Conservation (phyloP, 164 flowering plant species). For the Kingdonia uniflora region DNA sequence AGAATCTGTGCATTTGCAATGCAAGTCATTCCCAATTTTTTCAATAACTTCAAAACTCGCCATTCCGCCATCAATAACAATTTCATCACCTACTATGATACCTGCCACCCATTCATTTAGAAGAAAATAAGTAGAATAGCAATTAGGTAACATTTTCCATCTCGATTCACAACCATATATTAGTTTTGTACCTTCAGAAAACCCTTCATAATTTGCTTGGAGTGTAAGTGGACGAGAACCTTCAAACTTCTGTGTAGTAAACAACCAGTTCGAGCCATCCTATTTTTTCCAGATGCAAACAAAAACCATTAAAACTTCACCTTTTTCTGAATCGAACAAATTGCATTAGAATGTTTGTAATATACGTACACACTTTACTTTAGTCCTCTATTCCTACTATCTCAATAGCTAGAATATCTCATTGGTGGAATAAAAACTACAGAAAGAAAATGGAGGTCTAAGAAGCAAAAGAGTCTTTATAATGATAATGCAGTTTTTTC, state of each 20-base stretch:
- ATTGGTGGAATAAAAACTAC: too few species aligned
- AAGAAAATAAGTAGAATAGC: not conserved
- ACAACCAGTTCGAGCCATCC: slow-evolving; percentile 74
- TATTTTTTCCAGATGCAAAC: slow-evolving; percentile 9
- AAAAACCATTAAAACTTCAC: not conserved
- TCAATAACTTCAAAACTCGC: slow-evolving; percentile 79
- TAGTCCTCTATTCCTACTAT: too few species aligned
- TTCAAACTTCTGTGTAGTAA: slow-evolving; percentile 47
- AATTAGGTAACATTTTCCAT: not conserved
- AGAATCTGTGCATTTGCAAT: slow-evolving; percentile 69
- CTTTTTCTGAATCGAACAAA: not conserved
- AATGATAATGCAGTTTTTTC: too few species aligned
- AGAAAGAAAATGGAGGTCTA: too few species aligned
- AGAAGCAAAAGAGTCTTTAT: too few species aligned
- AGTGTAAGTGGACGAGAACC: slow-evolving; percentile 61
- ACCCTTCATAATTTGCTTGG: slow-evolving; percentile 67
- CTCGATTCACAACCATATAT: too few species aligned
- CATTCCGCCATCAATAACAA: slow-evolving; percentile 94
- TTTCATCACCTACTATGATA: slow-evolving; percentile 64
- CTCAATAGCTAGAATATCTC: too few species aligned
- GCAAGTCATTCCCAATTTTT: slow-evolving; percentile 58
- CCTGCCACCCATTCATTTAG: slow-evolving; percentile 26
- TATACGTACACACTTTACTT: too few species aligned
- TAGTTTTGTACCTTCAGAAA: slow-evolving; percentile 57
- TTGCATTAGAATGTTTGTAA: not conserved